phyloP scores from a whole-genome alignment of 371 early-diverging fungal species.

The Encephalitozoon cuniculi region DNA sequence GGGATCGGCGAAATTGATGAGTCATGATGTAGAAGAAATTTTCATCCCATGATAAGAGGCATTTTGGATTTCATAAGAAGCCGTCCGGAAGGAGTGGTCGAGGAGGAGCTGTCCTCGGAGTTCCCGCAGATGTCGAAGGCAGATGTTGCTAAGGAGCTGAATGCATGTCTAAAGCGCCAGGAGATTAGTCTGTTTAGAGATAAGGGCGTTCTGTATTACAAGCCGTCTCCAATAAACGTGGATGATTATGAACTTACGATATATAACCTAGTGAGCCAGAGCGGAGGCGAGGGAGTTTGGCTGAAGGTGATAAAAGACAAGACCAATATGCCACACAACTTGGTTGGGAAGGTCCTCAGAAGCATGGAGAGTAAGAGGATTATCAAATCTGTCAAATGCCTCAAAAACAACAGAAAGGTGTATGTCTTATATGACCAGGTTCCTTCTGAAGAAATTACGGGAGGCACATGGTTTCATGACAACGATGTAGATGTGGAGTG shows the following conservation, averaged over 20 bases:
- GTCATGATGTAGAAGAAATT: neutral
- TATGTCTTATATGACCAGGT: slow-evolving; percentile 79
- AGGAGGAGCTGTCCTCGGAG: slow-evolving; percentile 42
- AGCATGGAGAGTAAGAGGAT: slow-evolving; percentile 70
- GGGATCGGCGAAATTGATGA: no score
- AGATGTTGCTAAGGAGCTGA: slow-evolving; percentile 44
- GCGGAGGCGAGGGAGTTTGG: slow-evolving; percentile 66
- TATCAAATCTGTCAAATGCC: slow-evolving; percentile 80
- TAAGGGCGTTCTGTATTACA: slow-evolving; percentile 43
- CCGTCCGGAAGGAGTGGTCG: slow-evolving; percentile 51
- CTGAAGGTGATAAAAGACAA: slow-evolving; percentile 73
- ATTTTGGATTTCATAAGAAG: slow-evolving; percentile 52
- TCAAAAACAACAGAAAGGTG: slow-evolving; percentile 73
- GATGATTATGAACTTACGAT: slow-evolving; percentile 55
- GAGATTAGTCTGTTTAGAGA: slow-evolving; percentile 50
- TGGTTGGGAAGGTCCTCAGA: slow-evolving; percentile 71
- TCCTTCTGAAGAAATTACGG: slow-evolving; percentile 82
- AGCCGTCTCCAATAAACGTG: neutral
- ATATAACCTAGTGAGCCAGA: slow-evolving; percentile 42
- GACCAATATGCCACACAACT: slow-evolving; percentile 72
- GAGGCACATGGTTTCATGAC: slow-evolving; percentile 90
- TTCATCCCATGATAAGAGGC: slow-evolving; percentile 14
- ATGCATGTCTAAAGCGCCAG: slow-evolving; percentile 34
- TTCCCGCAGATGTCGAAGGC: slow-evolving; percentile 49
- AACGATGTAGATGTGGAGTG: slow-evolving; percentile 85